Base-by-base conservation (phyloP, 768 basidiomycete species). In the Lactarius hatsudake region DNA sequence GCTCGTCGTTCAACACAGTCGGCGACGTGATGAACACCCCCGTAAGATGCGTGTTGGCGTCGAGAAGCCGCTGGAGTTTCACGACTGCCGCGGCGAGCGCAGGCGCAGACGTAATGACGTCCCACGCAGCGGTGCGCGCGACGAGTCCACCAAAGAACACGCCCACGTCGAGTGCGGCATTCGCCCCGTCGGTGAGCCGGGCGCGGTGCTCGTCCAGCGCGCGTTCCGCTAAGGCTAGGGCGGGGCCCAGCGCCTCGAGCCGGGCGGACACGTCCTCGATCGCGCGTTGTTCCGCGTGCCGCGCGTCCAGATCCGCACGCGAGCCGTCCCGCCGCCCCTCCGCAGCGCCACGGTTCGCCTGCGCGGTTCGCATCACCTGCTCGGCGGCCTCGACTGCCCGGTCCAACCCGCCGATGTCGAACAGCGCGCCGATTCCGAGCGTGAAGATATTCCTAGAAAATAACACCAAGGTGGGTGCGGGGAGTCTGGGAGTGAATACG, bases 31-130 rank as follows among this genome's bases (percentile, higher is more conserved):
- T 32, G 34, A 58, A 58, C 17, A 32, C 57, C 9, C 57, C 57
- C 28, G 57, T 58, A 32, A 58, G 57, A 12, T 34, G 57, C 8
- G 17, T 38, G 17, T 58, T 38, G 7, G 57, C 18, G n/a, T 58
- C 57, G 34, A 58, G 57, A n/a, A 58, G 12, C 36, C 57, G 57
- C 34, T 58, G 57, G n/a, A 58, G 57, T 20, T 58, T 58, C n/a
- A 58, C 57, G 15, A 58, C 57, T 5, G 57, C 57, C 9, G 26
- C 34, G 1, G 34, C 34, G 12, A 58, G 34, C 18, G 57, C 34
- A 20, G 57, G 57, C n/a, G 34, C 34, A 15, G 57, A 58, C 5
- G 36, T 20, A 18, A 58, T 58, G 36, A 36, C 17, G n/a, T 58
- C 55, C 55, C 55, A 56, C 5, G 55, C 28, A 3, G 55, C 55